Conservation (phyloP, 2,329 filamentous ascomycete genomes). For the Pseudogymnoascus sp. region DNA sequence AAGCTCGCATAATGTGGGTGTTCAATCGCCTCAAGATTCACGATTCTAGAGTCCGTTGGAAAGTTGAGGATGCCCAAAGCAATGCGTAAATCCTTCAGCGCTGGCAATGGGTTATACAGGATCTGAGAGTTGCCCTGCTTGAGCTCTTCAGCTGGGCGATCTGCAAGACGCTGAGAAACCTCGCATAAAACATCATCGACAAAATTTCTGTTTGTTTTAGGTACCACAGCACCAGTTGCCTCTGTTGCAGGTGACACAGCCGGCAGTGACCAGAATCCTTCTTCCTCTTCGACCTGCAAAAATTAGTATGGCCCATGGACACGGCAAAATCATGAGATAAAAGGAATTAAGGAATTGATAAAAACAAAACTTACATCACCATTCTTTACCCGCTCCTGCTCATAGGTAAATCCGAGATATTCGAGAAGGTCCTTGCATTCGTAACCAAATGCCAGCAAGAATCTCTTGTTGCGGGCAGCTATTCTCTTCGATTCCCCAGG, state of each 20-base stretch:
- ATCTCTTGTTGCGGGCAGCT: constrained; percentile 55
- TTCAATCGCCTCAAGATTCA: constrained; percentile 32
- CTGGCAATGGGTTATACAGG: constrained; percentile 16
- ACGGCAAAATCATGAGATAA: neutral
- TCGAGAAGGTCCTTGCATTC: constrained; percentile 54
- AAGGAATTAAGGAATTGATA: neutral
- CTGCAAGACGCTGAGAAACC: constrained; percentile 35
- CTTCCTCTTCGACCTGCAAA: constrained; percentile 19
- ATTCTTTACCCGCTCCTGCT: constrained; percentile 26
- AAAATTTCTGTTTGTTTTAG: constrained; percentile 27
- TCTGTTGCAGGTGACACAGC: constrained; percentile 13
- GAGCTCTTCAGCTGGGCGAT: constrained; percentile 19
- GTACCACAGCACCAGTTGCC: neutral
- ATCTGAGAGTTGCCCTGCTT: constrained; percentile 9
- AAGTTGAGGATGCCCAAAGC: constrained; percentile 27
- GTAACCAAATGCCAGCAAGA: constrained; percentile 54
- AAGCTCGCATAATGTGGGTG: constrained; percentile 51
- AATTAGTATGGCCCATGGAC: neutral
- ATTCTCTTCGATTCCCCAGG: constrained; percentile 47
- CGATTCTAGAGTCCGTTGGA: constrained; percentile 22
- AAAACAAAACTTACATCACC: constrained; percentile 32
- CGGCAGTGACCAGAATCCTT: constrained; percentile 29
- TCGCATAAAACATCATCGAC: constrained; percentile 57
- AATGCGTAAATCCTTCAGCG: constrained; percentile 23
- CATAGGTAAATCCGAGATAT: constrained; percentile 48